Evolutionary conservation across 129 eudicot species (phyloP).

Genomic region (Daucus carota): DH1_v3.0 NC_030387.2:31472501-31473000

Average conservation of each 20-base stretch:
- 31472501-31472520: slow-evolving; percentile 23
- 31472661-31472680: neutral
- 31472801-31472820: slow-evolving; percentile 21
- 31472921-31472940: slow-evolving; percentile 22
- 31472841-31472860: slow-evolving; percentile 20
- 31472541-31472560: slow-evolving; percentile 22
- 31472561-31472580: slow-evolving; percentile 17
- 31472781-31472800: slow-evolving; percentile 20
- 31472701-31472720: neutral
- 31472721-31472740: neutral
- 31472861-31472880: slow-evolving; percentile 26
- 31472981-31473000: neutral
- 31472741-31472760: slow-evolving; percentile 22
- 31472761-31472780: slow-evolving; percentile 26
- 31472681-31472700: neutral
- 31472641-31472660: neutral
- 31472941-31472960: slow-evolving; percentile 7
- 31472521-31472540: slow-evolving; percentile 24
- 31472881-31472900: slow-evolving; percentile 17
- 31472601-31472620: neutral
- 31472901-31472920: slow-evolving; percentile 16
- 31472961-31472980: neutral
- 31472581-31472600: neutral
- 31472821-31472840: slow-evolving; percentile 20
- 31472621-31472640: neutral